These are phyloP conservation scores for Yarrowia sp. DNA, from an alignment of 805 yeast genomes.

Conservation along the genomic window DNA sequence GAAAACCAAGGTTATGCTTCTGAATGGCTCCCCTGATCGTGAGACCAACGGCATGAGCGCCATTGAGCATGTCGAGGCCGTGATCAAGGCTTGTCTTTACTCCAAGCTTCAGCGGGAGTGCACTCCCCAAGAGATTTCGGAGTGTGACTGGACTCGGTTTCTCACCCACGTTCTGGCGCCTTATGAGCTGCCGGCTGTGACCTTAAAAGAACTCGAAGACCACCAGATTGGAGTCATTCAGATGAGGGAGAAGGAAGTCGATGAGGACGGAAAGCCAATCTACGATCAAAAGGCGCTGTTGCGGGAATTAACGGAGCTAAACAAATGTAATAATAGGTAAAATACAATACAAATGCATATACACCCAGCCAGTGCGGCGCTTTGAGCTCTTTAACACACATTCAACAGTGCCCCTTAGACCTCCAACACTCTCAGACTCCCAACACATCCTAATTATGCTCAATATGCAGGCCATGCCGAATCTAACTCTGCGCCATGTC, in stretches of 20 bases:
- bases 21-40: constrained; percentile 79
- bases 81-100: constrained; percentile 63
- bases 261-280: constrained; percentile 32
- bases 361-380: constrained; percentile 3
- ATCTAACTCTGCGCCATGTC: constrained; percentile 1
- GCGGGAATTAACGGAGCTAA: constrained; percentile 28
- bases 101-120: constrained; percentile 44
- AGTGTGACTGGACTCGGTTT: constrained; percentile 29
- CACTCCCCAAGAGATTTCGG: constrained; percentile 29
- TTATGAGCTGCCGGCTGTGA: neutral
- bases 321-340: neutral
- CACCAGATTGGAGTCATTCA: constrained; percentile 2
- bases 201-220: neutral
- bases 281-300: constrained; percentile 27
- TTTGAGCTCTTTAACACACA: constrained; percentile 8
- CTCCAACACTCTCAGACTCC: neutral
- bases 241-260: neutral
- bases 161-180: constrained; percentile 31
- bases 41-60: constrained; percentile 78
- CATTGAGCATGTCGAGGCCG: constrained; percentile 60
- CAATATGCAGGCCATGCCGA: constrained; percentile 16
- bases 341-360: neutral
- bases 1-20: constrained; percentile 60
- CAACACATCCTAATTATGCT: constrained; percentile 5
- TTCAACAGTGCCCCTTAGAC: constrained; percentile 2